A percentile compares a stretch with the other conserved stretches of the same genome.
phyloP scores from a whole-genome alignment of 2,329 filamentous ascomycete genomes.

The Chaetomium sp. region DNA sequence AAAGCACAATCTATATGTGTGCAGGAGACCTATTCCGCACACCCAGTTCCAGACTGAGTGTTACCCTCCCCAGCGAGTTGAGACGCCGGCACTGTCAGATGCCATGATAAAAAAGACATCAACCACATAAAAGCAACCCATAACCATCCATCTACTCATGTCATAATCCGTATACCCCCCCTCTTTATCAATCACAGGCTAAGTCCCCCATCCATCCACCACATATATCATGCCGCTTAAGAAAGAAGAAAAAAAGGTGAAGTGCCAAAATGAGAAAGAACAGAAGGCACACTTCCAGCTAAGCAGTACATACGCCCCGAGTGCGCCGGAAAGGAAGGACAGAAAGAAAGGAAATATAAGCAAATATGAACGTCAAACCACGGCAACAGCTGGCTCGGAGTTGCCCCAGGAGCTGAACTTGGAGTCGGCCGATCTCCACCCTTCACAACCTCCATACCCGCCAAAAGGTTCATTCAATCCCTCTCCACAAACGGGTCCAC shows the following conservation, averaged over 20 bases:
- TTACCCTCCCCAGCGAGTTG: conserved; percentile 19
- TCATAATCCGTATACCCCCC: neutral
- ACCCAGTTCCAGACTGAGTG: neutral
- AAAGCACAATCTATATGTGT: too few relatives aligned
- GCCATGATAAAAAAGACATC: neutral
- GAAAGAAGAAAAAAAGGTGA: neutral
- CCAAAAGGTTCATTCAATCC: neutral
- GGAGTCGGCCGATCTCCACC: too few relatives aligned
- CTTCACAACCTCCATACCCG: neutral
- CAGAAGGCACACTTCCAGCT: too few relatives aligned
- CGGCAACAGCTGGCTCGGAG: too few relatives aligned
- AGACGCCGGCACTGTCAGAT: conserved; percentile 24
- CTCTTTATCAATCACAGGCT: neutral
- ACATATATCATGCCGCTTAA: neutral
- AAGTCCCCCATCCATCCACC: too few relatives aligned
- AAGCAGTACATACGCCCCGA: too few relatives aligned
- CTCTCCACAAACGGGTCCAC: conserved; percentile 33
- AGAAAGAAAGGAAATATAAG: neutral
- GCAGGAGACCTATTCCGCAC: too few relatives aligned
- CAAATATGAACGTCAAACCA: neutral
- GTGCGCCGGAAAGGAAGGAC: too few relatives aligned
- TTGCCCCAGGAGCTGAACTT: too few relatives aligned
- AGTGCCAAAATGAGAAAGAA: too few relatives aligned
- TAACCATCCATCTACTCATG: neutral
- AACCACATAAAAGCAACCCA: neutral